Evolutionary conservation across 768 basidiomycete genomes (phyloP).

Genomic region (Collybiopsis confluens): DNA sequence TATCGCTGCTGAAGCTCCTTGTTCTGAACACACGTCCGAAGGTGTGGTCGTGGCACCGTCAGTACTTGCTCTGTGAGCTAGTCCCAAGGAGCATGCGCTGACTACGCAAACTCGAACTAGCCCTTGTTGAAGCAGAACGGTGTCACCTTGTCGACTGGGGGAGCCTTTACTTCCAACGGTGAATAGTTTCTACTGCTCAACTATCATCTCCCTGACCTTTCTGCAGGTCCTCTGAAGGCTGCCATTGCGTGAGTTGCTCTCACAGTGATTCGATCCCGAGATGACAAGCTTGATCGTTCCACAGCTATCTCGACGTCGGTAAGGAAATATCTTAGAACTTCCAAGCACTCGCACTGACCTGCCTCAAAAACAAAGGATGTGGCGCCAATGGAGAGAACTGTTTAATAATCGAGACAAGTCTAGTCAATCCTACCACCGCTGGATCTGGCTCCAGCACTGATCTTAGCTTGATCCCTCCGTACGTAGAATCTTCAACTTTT

Average conservation of each 20-base stretch:
- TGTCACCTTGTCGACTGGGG: conserved; percentile 24
- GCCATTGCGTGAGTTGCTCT: conserved; percentile 26
- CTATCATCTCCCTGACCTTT: neutral
- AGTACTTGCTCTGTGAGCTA: neutral
- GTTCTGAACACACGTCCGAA: neutral
- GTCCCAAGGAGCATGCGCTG: neutral
- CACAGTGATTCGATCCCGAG: neutral
- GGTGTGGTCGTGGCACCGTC: conserved; percentile 1
- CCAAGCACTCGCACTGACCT: neutral
- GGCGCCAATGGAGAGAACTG: conserved; percentile 33
- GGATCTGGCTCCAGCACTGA: conserved; percentile 32
- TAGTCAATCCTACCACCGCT: conserved; percentile 27
- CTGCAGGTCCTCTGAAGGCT: conserved; percentile 18
- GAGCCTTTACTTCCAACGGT: conserved; percentile 19
- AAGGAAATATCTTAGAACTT: neutral
- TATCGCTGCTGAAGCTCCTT: too few species aligned
- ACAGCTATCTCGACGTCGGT: conserved; percentile 10
- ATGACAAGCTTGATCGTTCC: neutral
- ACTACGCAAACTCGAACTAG: too few species aligned
- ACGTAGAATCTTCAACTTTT: conserved; percentile 5
- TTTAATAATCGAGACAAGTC: conserved; percentile 27
- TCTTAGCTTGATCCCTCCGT: conserved; percentile 30
- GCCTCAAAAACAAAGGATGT: conserved; percentile 26
- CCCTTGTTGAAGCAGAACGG: conserved; percentile 14
- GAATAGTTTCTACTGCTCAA: neutral